Evolutionary conservation across 805 yeast species (phyloP).

Genomic region (Yarrowia bubula): DNA sequence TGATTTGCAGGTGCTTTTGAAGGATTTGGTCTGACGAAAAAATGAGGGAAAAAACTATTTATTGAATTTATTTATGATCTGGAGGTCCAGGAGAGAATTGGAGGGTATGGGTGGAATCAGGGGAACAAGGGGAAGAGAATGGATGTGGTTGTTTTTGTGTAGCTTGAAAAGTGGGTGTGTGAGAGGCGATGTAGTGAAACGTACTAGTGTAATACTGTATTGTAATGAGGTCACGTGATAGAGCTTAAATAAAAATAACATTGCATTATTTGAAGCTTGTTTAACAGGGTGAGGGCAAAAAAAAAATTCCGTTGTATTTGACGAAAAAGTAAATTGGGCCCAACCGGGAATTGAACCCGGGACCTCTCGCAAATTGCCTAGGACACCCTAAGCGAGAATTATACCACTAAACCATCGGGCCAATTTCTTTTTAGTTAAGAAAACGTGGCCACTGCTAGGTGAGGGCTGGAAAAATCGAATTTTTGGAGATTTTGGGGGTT

Average conservation of each 20-base stretch:
- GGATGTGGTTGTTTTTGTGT: neutral
- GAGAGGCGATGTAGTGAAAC: neutral
- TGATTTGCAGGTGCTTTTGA: neutral
- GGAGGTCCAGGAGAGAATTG: neutral
- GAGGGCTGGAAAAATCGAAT: neutral
- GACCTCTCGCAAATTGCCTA: conserved; percentile 26
- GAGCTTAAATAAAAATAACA: neutral
- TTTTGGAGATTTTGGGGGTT: neutral
- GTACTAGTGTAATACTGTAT: too few relatives aligned
- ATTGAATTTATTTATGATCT: neutral
- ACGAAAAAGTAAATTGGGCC: neutral
- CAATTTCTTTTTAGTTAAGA: neutral
- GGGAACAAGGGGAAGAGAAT: neutral
- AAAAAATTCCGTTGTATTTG: neutral
- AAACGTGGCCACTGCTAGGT: neutral
- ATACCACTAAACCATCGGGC: conserved; percentile 27
- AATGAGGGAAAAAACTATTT: too few relatives aligned
- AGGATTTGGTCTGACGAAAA: too few relatives aligned
- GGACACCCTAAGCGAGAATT: conserved; percentile 27
- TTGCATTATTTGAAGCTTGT: too few relatives aligned
- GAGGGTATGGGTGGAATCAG: neutral
- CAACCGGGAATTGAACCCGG: conserved; percentile 28
- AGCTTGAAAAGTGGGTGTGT: too few relatives aligned
- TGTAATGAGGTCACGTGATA: too few relatives aligned
- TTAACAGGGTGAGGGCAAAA: neutral